Evolutionary conservation across 192 early-diverging fungal species (phyloP), one percentile per base, ranked within the genome.

Genomic region (Backusella parvicylindrica): DNA sequence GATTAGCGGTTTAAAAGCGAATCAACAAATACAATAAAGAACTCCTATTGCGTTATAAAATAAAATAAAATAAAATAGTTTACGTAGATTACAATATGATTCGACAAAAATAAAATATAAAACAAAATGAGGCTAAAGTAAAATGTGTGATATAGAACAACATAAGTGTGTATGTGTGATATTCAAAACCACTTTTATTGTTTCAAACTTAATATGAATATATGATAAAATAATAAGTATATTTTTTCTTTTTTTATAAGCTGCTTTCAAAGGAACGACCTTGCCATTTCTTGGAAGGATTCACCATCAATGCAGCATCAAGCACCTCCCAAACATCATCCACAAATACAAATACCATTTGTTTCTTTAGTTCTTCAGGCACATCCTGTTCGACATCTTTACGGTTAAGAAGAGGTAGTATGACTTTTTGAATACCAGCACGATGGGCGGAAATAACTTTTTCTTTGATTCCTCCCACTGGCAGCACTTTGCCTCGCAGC

Each of bases 381-480:
- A 96, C 89, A 65, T 96, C 89, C 18, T 90, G 74, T 65, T 78
- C 77, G 40, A 93, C 80, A 75, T 96, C 93, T 69, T 92, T 93
- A 43, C 77, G 83, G 77, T 95, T 95, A 1, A 87, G 74, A 13
- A 83, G 64, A 5, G 95, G 95, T 70, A 96, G 49, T 56, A 94
- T 88, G 63, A 95, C 85, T 47, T 87, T 87, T 68, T 84, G 82
- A 35, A 96, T 88, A 23, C 91, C 91, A 18, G 90, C 89, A 6
- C 92, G 86, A 74, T 96, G 92, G 0, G 93, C 95, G 0, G 93
- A 91, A 18, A 96, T 86, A 1, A 93, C 86, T 77, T 96, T 96
- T 76, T 96, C 95, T 79, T 94, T 94, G 76, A 96, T 90, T 21
- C 95, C 95, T 0, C 95, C 95, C 3, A 96, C 92, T 31, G 92